Evolutionary conservation across 2,329 filamentous ascomycete genomes (phyloP).

Genomic region (Neonectria neomacrospora): DNA sequence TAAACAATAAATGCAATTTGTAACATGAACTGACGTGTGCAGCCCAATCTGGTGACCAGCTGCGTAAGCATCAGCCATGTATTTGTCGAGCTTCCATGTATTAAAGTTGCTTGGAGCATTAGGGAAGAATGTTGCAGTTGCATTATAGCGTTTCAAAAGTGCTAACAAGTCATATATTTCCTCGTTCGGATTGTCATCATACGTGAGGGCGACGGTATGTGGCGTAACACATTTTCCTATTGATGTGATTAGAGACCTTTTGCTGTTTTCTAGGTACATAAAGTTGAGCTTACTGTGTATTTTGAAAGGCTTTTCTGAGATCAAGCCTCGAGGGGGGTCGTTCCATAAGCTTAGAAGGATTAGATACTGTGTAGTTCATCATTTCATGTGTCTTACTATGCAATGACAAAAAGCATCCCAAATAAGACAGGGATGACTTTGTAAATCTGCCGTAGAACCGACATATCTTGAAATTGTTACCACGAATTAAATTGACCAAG

Average conservation of each 20-base stretch:
- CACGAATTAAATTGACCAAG: neutral
- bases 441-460: neutral
- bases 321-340: neutral
- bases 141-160: conserved; percentile 13
- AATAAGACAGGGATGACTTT: neutral
- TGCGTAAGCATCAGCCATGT: conserved; percentile 10
- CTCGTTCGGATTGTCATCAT: conserved; percentile 11
- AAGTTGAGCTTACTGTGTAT: neutral
- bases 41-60: conserved; percentile 14
- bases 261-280: neutral
- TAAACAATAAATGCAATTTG: conserved; percentile 1
- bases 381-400: neutral
- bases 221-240: conserved; percentile 6
- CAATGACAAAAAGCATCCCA: neutral
- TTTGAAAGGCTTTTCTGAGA: neutral
- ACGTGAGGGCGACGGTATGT: conserved; percentile 14
- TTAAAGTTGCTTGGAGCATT: conserved; percentile 11
- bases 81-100: conserved; percentile 9
- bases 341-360: neutral
- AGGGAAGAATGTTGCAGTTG: conserved; percentile 13
- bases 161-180: conserved; percentile 13
- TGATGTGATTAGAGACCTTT: neutral
- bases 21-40: conserved; percentile 13
- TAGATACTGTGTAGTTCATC: neutral
- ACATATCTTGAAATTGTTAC: neutral